These are phyloP conservation scores for Stephania cephalantha DNA, from an alignment of 164 flowering plant genomes.

Conservation along the genomic window DNA sequence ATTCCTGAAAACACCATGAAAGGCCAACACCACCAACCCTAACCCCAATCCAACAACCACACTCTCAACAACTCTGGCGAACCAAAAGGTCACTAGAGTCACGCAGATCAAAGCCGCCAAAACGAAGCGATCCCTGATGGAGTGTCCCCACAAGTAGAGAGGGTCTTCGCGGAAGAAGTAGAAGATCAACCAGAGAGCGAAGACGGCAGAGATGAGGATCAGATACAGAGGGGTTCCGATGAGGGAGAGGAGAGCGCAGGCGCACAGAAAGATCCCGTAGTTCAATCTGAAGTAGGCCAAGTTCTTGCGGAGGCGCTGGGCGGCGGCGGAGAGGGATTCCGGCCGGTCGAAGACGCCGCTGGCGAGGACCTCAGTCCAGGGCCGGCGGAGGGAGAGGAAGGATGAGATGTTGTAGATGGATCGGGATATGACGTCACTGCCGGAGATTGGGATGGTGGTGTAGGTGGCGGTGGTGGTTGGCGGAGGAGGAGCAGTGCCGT, in stretches of 20 bases:
- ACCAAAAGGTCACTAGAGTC: constrained; percentile 17
- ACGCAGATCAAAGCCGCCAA: constrained; percentile 13
- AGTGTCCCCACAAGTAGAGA: constrained; percentile 25
- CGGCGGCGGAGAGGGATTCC: constrained; percentile 18
- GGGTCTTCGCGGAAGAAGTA: constrained; percentile 43
- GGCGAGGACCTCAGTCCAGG: constrained; percentile 38
- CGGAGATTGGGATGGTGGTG: constrained; percentile 42
- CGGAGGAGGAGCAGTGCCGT: background rate
- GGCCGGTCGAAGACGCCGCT: constrained; percentile 23
- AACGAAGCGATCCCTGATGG: constrained; percentile 25
- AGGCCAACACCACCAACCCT: constrained; percentile 20
- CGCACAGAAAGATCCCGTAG: constrained; percentile 19
- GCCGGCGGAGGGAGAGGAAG: constrained; percentile 34
- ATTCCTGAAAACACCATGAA: constrained; percentile 30
- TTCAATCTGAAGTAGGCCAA: constrained; percentile 25
- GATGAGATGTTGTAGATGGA: constrained; percentile 33
- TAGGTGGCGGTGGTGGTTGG: constrained; percentile 18
- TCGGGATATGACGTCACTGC: constrained; percentile 33
- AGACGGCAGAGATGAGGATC: constrained; percentile 13
- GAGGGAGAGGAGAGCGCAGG: constrained; percentile 19
- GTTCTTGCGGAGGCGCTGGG: constrained; percentile 22
- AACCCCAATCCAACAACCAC: constrained; percentile 19
- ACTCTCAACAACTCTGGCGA: constrained; percentile 14
- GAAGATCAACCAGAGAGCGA: constrained; percentile 30
- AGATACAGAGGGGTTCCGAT: constrained; percentile 23